Base-by-base conservation (phyloP, 148 eudicot species). In the Rhododendron simsii region DNA sequence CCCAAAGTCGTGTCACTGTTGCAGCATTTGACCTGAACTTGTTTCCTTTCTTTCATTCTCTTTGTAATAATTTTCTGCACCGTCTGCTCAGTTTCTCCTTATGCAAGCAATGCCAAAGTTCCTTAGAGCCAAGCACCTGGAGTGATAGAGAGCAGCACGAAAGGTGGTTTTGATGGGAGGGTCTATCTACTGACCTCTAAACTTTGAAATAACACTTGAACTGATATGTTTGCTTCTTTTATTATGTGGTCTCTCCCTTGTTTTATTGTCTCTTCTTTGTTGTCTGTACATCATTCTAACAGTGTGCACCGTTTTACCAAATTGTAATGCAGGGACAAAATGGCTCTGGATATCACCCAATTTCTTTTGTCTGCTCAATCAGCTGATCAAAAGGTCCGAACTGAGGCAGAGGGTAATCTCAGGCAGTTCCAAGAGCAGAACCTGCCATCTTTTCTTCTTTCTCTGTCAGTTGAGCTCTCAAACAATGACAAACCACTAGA, bases 361-460 rank as follows among this genome's bases (percentile, higher is more conserved):
- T 85, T 80, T 85, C 87, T 93, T 77, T 80, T 93, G 77, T 80
- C 92, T 18, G 94, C 95, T 18, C 95, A 93, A 84, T 90, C 94
- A 30, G 87, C 88, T 30, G 92, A 93, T 91, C 91, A 92, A 41
- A 90, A 88, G 76, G 86, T 84, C 67, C 90, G 95, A 50, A 93
- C 87, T 21, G 91, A 91, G 78, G 95, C 93, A 14, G 95, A 93
- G 88, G 85, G 76, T 26, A 91, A 86, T 71, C 91, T 93, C 77
- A 89, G 81, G 84, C 94, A 92, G 89, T 91, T 93, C 82, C 94
- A 93, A 80, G 95, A 93, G 83, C 95, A 92, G 77, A 92, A 92
- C 85, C 84, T 88, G 3, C 86, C 95, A 16, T 87, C 79, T 67
- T 93, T 89, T 45, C 85, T 93, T 28, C 53, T 91, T 7, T 90